These are phyloP conservation scores for Catenaria anguillulae DNA, from an alignment of 371 early-diverging fungal genomes.

Conservation along the genomic window DNA sequence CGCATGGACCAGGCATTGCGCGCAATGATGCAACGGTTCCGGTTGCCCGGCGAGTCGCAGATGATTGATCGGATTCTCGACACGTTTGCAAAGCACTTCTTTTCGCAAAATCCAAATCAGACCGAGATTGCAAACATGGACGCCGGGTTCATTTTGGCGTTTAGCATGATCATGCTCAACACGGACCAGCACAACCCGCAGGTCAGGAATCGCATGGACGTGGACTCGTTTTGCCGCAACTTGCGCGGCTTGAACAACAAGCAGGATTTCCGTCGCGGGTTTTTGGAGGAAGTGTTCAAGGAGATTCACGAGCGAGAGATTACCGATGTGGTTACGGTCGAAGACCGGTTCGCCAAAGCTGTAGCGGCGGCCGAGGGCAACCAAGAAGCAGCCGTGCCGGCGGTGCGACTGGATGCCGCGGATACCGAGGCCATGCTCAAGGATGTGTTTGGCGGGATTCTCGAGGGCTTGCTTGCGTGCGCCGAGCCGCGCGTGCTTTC, in stretches of 20 bases:
- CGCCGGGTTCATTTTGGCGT: conserved; percentile 68
- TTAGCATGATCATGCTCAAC: conserved; percentile 82
- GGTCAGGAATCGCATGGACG: conserved; percentile 59
- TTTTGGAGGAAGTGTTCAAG: conserved; percentile 26
- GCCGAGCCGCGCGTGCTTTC: not conserved
- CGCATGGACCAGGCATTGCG: conserved; percentile 78
- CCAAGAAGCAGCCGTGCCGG: not conserved
- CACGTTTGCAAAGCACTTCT: conserved; percentile 64
- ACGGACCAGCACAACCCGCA: conserved; percentile 88
- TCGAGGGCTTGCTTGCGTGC: not conserved
- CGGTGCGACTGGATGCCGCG: too few species aligned
- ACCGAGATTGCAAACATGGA: conserved; percentile 44
- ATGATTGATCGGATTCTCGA: conserved; percentile 84
- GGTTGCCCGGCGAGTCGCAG: conserved; percentile 87
- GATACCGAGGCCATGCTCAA: not conserved
- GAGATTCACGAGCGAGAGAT: not conserved
- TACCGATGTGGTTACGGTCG: not conserved
- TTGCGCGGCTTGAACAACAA: conserved; percentile 60
- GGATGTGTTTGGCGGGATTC: not conserved
- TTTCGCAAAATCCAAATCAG: conserved; percentile 32
- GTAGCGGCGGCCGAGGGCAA: not conserved
- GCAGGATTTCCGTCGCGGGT: conserved; percentile 50
- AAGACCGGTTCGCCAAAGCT: not conserved
- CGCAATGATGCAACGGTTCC: conserved; percentile 63
- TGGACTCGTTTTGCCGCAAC: conserved; percentile 72